Percentiles rank a stretch among this genome's conserved stretches.
Conservation (phyloP, 1,139 yeast species). For the Diutina rugosa region DNA sequence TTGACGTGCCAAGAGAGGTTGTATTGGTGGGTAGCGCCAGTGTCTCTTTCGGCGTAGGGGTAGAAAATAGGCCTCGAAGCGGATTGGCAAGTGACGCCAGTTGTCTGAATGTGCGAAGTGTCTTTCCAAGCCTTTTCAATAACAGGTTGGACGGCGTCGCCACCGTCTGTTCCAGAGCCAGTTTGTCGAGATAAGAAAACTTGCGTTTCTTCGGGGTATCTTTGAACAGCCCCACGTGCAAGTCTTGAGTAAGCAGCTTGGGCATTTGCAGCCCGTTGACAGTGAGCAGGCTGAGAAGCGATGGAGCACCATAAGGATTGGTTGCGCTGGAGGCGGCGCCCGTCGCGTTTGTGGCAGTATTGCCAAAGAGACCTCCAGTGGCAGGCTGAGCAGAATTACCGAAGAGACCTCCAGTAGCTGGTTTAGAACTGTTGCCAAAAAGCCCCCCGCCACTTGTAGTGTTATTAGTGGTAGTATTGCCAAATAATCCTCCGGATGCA, state of each 20-base stretch:
- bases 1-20: background rate
- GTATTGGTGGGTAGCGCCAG: background rate
- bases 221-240: background rate
- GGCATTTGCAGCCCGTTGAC: conserved; percentile 3
- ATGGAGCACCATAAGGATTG: conserved; percentile 1
- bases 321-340: background rate
- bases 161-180: conserved; percentile 4
- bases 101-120: background rate
- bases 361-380: conserved; percentile 3
- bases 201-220: background rate
- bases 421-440: conserved; percentile 1
- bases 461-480: background rate
- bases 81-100: conserved; percentile 1
- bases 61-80: conserved; percentile 4
- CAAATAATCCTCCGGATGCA: background rate
- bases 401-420: background rate
- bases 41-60: conserved; percentile 8
- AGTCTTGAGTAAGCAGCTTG: conserved; percentile 1
- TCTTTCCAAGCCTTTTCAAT: background rate
- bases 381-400: background rate
- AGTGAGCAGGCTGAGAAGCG: conserved; percentile 5
- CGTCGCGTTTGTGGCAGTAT: background rate
- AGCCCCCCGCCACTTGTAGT: background rate
- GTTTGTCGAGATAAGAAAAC: conserved; percentile 14
- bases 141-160: background rate